Base-by-base conservation (phyloP, 163 green algal species). In the Prototheca wickerhamii region DNA sequence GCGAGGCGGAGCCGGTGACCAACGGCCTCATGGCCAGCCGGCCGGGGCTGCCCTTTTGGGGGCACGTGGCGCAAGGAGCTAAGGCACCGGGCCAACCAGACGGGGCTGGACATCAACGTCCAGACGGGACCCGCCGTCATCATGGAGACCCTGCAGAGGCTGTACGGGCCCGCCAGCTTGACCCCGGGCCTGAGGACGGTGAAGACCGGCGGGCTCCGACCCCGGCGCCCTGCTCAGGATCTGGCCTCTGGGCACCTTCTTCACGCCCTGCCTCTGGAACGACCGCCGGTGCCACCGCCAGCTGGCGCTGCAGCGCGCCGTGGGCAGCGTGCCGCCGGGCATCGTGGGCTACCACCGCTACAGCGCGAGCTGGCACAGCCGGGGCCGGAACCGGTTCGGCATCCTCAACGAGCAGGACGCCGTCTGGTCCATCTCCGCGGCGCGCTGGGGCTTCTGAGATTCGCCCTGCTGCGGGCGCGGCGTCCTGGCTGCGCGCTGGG, bases 1-100 rank as follows among this genome's bases (percentile, higher is more conserved):
- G 26, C 28, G 63, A 73, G 56, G 43, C 67, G 50, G 63, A 70
- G n/a, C 62, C 44, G 18, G 54, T 76, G 49, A 84, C 81, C 58
- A 84, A 84, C 63, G 77, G 74, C 1, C 53, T 76, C 62, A 78
- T 84, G 74, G 77, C 66, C n/a, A 73, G 65, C 34, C 65, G 63
- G 35, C 52, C 76, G 5, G 66, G 66, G 3, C 72, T 74, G 43
- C 66, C 67, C 26, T 33, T 82, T 23, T 82, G 76, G 76, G 15
- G n/a, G 46, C 15, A 54, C 23, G 46, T 54, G 20, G 46, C 23
- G 46, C 12, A 25, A n/a, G 20, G 20, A 54, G 46, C 46, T 54
- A 6, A 18, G 18, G 23, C 20, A 6, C 12, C 23, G 46, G 12
- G 46, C 46, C 12, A 20, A 18, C 42, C 46, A 26, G 20, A 32